Percentiles rank a stretch among this genome's conserved stretches.
phyloP scores from a whole-genome alignment of 148 eudicot species.

The Amaranthus palmeri region DNA sequence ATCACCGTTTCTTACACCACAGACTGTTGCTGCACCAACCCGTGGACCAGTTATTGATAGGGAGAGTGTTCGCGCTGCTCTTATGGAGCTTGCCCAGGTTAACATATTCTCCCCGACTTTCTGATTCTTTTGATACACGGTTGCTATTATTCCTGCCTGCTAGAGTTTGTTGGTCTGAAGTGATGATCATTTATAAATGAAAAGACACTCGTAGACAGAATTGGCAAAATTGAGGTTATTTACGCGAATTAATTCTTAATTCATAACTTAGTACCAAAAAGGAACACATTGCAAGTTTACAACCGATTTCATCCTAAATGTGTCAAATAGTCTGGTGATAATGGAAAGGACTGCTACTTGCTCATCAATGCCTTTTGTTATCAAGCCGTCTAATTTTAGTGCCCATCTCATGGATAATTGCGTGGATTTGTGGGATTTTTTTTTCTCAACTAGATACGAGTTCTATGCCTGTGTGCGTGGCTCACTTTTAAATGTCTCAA shows the following conservation, averaged over 20 bases:
- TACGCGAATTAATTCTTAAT: no score
- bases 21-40: conserved; percentile 21
- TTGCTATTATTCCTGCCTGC: neutral
- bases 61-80: conserved; percentile 61
- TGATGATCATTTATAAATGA: neutral
- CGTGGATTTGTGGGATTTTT: neutral
- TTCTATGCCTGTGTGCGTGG: neutral
- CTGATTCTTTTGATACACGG: neutral
- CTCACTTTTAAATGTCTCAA: neutral
- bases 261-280: no score
- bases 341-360: neutral
- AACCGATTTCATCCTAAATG: no score
- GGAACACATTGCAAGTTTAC: no score
- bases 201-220: no score
- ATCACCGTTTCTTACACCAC: conserved; percentile 60
- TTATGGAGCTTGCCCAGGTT: conserved; percentile 58
- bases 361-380: neutral
- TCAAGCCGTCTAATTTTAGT: neutral
- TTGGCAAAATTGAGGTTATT: no score
- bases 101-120: neutral
- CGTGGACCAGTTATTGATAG: conserved; percentile 40
- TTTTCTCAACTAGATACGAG: neutral
- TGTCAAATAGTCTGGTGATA: no score
- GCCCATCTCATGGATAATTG: neutral
- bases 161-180: neutral